phyloP scores from a whole-genome alignment of 2,329 filamentous ascomycete species.

The Coleophoma cylindrospora region DNA sequence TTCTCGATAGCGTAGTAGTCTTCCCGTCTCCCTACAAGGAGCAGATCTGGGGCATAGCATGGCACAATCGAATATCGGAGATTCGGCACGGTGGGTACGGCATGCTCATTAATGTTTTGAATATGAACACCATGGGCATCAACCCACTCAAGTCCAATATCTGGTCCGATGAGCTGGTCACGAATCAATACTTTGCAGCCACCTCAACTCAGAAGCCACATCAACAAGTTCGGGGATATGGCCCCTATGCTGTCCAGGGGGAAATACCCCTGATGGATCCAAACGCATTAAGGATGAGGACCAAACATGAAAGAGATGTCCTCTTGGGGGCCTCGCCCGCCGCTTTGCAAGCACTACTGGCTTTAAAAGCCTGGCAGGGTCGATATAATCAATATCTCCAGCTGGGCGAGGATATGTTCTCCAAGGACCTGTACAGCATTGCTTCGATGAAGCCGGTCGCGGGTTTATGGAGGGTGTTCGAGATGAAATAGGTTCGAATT shows the following conservation, averaged over 20 bases:
- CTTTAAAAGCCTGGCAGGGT: constrained; percentile 8
- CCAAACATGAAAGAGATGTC: constrained; percentile 6
- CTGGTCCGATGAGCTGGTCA: constrained; percentile 2
- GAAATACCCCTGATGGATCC: neutral
- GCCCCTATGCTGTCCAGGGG: neutral
- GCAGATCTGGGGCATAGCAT: constrained; percentile 9
- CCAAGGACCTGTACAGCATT: constrained; percentile 6
- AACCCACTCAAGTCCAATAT: constrained; percentile 9
- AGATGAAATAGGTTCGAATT: constrained; percentile 2
- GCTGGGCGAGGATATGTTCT: constrained; percentile 11
- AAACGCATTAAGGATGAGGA: neutral
- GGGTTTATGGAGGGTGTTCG: constrained; percentile 10
- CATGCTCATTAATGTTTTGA: constrained; percentile 9
- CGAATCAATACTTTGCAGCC: neutral
- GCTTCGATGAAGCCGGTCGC: constrained; percentile 8
- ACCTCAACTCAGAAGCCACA: neutral
- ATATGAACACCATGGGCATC: constrained; percentile 7
- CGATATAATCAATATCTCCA: constrained; percentile 7
- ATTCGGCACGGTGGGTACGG: constrained; percentile 12
- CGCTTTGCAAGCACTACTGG: constrained; percentile 9
- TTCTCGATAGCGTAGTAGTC: constrained; percentile 8
- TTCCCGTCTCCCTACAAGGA: constrained; percentile 11
- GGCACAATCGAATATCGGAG: constrained; percentile 6
- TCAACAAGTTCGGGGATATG: neutral
- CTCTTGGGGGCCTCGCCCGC: constrained; percentile 8